Base-by-base conservation (phyloP, 2,329 filamentous ascomycete genomes). In the Echinosphaeria canescens region DNA sequence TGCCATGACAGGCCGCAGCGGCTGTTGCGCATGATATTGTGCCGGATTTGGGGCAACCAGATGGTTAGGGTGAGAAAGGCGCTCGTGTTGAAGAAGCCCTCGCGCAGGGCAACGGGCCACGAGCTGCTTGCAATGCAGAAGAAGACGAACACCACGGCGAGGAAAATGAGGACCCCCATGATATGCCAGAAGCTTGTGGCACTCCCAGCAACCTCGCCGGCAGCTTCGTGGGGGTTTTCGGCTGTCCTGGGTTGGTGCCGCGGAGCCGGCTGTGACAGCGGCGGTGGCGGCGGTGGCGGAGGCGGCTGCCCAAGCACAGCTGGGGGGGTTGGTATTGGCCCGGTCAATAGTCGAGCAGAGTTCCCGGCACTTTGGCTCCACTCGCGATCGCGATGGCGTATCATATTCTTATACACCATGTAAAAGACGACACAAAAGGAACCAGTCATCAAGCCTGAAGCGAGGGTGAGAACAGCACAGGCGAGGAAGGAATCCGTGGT, bases 1-100 rank as follows among this genome's bases (percentile, higher is more conserved):
- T 76, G 75, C 82, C 84, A 93, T 4, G 73, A 64, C n/a, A 95
- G 58, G 1, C 85, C 84, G 39, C 78, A 79, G 22, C 84, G 79
- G 47, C 82, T 92, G 49, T 93, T 93, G 28, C 85, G 78, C 48
- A 79, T 69, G 28, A 76, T 59, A 45, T 98, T 98, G 33, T 88
- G 78, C 42, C 76, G 67, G 36, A 95, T 91, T 46, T 98, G 88
- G 0, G 88, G 85, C 1, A 72, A 44, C 85, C 85, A 95, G 42
- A 93, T 73, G 13, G 84, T 92, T 24, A 93, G 64, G 43, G 93
- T 93, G 28, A 63, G 36, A 38, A 85, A 68, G 3, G 66, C 60
- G 13, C 91, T 51, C 3, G 59, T 34, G 42, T 84, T 66, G 38
- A 66, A 53, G 42, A 72, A 73, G 27, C 53, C 41, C 14, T 57